Percentiles rank a stretch among this genome's conserved stretches.
phyloP scores from a whole-genome alignment of 2,329 filamentous ascomycete genomes.

The Colletotrichum theobromicola region DNA sequence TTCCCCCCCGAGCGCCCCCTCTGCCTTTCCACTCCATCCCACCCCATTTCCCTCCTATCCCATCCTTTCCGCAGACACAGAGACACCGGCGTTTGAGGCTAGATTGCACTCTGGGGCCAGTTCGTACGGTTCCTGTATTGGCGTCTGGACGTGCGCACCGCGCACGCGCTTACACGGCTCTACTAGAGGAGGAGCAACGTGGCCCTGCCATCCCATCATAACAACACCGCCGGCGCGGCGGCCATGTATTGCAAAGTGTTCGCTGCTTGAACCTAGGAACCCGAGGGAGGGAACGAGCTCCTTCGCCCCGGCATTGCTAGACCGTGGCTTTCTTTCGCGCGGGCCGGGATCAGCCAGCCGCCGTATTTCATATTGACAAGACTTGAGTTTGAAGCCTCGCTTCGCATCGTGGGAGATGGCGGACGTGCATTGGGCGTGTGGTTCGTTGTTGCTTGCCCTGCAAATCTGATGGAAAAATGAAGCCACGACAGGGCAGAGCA shows the following conservation, averaged over 20 bases:
- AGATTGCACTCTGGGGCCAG: not conserved
- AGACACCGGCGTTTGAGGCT: conserved; percentile 3
- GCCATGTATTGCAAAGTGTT: not conserved
- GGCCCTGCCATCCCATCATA: not conserved
- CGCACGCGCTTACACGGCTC: not conserved
- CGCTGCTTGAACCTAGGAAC: not conserved
- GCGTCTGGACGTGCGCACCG: not conserved
- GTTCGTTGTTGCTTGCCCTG: not conserved
- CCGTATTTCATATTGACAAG: not conserved
- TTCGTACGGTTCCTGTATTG: not conserved
- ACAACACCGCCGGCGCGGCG: not conserved
- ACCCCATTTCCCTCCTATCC: not conserved
- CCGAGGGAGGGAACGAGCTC: not conserved
- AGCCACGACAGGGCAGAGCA: not conserved
- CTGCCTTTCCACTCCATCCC: not conserved
- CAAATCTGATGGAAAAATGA: not conserved
- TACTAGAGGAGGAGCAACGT: not conserved
- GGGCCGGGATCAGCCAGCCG: not conserved
- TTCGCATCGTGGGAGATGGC: not conserved
- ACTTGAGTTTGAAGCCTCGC: not conserved
- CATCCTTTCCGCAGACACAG: not conserved
- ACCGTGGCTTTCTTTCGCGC: not conserved
- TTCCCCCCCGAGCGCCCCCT: not conserved
- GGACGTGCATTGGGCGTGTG: not conserved
- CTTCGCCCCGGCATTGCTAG: not conserved